These are phyloP conservation scores for Neltuma alba DNA, from an alignment of 306 rosid species.

Conservation along the genomic window DNA sequence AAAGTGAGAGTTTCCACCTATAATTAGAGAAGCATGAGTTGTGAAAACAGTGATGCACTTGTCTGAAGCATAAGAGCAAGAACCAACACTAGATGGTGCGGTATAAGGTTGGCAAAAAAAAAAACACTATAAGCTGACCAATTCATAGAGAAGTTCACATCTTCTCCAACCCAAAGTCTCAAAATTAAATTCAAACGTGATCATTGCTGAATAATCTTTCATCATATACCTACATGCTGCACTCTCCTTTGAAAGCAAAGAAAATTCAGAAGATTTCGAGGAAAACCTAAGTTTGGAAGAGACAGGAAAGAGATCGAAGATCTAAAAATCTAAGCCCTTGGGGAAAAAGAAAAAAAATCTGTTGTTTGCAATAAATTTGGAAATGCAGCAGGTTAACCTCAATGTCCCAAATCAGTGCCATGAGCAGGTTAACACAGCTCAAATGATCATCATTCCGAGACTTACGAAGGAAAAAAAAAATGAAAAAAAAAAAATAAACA, in stretches of 20 bases:
- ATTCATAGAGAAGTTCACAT: slow-evolving; percentile 19
- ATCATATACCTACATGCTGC: neutral
- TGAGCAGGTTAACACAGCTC: neutral
- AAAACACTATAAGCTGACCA: slow-evolving; percentile 4
- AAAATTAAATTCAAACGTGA: neutral
- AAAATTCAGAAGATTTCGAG: neutral
- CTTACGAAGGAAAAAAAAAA: neutral
- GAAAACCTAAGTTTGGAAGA: neutral
- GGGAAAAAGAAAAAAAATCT: neutral
- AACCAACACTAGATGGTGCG: slow-evolving; percentile 5
- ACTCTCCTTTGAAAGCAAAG: neutral
- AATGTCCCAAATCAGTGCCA: slow-evolving; percentile 12
- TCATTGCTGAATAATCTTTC: neutral
- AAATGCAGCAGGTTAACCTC: slow-evolving; percentile 22
- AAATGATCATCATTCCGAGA: slow-evolving; percentile 10
- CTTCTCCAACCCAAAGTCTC: neutral
- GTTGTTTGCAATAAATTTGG: neutral
- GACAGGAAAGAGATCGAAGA: neutral
- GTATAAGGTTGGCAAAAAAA: neutral
- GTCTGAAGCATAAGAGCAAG: slow-evolving; percentile 30
- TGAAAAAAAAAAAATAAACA: neutral
- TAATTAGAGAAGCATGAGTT: slow-evolving; percentile 31
- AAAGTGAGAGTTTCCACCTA: slow-evolving; percentile 67
- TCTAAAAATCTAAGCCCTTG: neutral
- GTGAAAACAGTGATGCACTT: neutral